These are phyloP conservation scores for Sugiyamaella pinicola DNA, from an alignment of 1,139 yeast species.

Conservation along the genomic window DNA sequence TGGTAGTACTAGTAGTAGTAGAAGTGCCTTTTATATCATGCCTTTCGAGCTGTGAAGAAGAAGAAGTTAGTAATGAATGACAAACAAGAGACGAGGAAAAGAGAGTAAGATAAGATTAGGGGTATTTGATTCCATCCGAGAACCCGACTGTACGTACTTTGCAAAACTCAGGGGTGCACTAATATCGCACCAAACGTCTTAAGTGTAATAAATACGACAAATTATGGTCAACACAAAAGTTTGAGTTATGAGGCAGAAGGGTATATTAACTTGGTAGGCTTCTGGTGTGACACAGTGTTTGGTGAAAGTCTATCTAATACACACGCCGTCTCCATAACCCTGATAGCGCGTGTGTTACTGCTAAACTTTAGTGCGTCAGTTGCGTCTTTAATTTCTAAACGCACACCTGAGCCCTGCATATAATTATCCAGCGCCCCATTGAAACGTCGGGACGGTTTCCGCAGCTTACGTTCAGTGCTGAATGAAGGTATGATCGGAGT, in stretches of 20 bases:
- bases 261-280: too few relatives aligned
- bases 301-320: too few relatives aligned
- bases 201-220: too few relatives aligned
- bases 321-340: too few relatives aligned
- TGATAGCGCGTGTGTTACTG: not conserved
- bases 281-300: too few relatives aligned
- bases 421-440: not conserved
- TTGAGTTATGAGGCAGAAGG: too few relatives aligned
- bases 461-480: not conserved
- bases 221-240: too few relatives aligned
- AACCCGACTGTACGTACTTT: not conserved
- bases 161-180: not conserved
- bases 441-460: not conserved
- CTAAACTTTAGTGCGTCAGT: not conserved
- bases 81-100: not conserved
- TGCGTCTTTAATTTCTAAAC: not conserved
- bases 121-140: not conserved
- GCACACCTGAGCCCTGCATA: not conserved
- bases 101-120: not conserved
- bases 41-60: slow-evolving; percentile 14
- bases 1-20: not conserved
- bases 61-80: not conserved
- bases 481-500: not conserved
- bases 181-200: not conserved
- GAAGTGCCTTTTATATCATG: slow-evolving; percentile 12